Evolutionary conservation across 2,329 filamentous ascomycete species (phyloP).

Genomic region (Fragosphaeria purpurea): DNA sequence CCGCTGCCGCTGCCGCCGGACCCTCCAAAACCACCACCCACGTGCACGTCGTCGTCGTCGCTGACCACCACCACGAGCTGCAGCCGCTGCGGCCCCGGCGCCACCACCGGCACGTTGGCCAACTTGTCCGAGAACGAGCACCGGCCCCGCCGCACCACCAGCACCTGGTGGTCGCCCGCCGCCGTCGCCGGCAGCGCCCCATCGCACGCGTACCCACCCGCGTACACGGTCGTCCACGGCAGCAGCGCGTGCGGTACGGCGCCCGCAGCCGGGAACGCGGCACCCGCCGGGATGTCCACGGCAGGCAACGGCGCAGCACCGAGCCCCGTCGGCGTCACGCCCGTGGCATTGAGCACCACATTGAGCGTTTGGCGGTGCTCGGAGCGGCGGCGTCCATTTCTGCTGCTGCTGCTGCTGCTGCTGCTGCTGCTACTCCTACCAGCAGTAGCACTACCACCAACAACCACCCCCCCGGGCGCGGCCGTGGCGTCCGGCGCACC

Average conservation of each 20-base stretch:
- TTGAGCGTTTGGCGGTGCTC: constrained; percentile 16
- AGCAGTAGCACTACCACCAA: too few relatives aligned
- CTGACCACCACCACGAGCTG: constrained; percentile 76
- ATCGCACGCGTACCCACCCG: constrained; percentile 60
- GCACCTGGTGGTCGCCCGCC: constrained; percentile 56
- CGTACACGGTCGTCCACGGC: constrained; percentile 60
- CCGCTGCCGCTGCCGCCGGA: not conserved
- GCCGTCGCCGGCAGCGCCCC: constrained; percentile 42
- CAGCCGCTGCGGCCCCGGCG: constrained; percentile 47
- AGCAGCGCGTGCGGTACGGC: constrained; percentile 35
- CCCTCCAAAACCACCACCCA: constrained; percentile 6
- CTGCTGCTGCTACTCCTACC: not conserved
- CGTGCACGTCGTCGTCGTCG: constrained; percentile 35
- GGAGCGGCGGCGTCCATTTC: not conserved
- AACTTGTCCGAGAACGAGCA: constrained; percentile 82
- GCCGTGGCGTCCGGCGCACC: constrained; percentile 13
- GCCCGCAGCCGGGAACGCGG: constrained; percentile 22
- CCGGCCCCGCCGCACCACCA: constrained; percentile 71
- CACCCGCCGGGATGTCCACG: constrained; percentile 28
- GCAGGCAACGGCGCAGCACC: constrained; percentile 41
- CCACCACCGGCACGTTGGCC: constrained; percentile 69
- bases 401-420: not conserved
- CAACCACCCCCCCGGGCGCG: not conserved
- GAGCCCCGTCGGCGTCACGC: constrained; percentile 24
- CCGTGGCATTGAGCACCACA: constrained; percentile 25